Percentiles rank a stretch among this genome's conserved stretches.
Conservation (phyloP, 768 basidiomycete genomes). For the Gloeopeniophorella convolvens region DNA sequence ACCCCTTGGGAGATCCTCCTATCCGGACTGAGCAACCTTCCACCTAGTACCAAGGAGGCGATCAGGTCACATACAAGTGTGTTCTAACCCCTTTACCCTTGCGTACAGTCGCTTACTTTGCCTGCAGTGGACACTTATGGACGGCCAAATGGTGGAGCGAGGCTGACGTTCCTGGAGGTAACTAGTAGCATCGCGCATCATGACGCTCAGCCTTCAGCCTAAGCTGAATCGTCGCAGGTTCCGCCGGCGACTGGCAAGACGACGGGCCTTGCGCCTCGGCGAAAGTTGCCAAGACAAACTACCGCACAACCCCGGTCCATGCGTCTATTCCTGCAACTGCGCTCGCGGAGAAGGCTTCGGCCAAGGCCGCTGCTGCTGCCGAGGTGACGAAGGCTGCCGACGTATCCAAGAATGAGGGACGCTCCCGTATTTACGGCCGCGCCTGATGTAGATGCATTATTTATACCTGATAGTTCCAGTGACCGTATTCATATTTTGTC, state of each 20-base stretch:
- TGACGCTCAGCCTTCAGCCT: neutral
- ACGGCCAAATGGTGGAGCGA: slow-evolving; percentile 44
- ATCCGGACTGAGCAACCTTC: neutral
- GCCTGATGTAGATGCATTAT: neutral
- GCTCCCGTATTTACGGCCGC: neutral
- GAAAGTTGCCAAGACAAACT: slow-evolving; percentile 4
- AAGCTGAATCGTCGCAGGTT: neutral
- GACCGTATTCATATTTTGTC: neutral
- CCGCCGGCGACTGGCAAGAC: slow-evolving; percentile 30
- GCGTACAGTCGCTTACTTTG: neutral
- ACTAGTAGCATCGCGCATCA: neutral
- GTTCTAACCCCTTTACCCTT: slow-evolving; percentile 9
- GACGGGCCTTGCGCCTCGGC: slow-evolving; percentile 28
- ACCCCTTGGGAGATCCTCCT: neutral
- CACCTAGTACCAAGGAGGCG: slow-evolving; percentile 38
- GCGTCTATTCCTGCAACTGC: slow-evolving; percentile 2
- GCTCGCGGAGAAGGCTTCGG: too few relatives aligned
- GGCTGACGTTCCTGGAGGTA: slow-evolving; percentile 32
- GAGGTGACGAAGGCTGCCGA: neutral
- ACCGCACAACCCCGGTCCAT: neutral
- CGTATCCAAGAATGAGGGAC: neutral
- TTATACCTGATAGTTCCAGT: too few relatives aligned
- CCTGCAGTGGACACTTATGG: slow-evolving; percentile 43
- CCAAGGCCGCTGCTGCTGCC: neutral
- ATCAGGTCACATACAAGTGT: slow-evolving; percentile 36